Base-by-base conservation (phyloP, 805 yeast genomes). In the Saccharomycopsis oosterbeekiorum region DNA sequence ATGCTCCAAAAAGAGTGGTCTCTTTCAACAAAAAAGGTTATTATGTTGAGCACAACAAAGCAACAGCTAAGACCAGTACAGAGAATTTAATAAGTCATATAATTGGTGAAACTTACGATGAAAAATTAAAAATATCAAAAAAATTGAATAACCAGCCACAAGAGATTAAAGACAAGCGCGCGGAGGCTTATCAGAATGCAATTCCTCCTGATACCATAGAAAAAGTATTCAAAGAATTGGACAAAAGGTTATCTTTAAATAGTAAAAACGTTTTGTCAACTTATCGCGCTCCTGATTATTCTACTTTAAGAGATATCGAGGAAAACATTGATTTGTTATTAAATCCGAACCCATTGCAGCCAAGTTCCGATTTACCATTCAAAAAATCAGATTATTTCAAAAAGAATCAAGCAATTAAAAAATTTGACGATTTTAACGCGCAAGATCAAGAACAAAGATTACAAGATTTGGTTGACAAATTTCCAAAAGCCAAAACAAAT, bases 401-500 rank as follows among this genome's bases (percentile, higher is more conserved):
- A 21, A 24, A 39, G 11, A 51, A 19, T 11, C 43, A 55, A 9
- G 61, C 56, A 11, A 19, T 58, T 24, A 43, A 47, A 14, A 51
- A 39, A 21, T 50, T 63, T 26, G 62, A 60, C 11, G 56, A 58
- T 21, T 37, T 42, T 15, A 19, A 61, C 29, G 64, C 55, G 19
- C 37, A 53, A 43, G 62, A 63, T 6, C 57, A 56, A 11, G 59
- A 60, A 17, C 55, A 58, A 41, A 37, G 60, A 53, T 58, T 63
- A 19, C 41, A 55, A 29, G 56, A 60, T 8, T 57, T 63, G 41
- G 34, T 63, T 42, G 62, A 63, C 2, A 58, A 55, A 37, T 61
- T 63, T 26, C 65, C 65, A 42, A 63, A 60, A 34, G 64, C 59
- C 4, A 60, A 60, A 43, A 63, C 65, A 41, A 63, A 60, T 42